These are phyloP conservation scores for Jasminum sambac DNA, from an alignment of 257 asterid species.

Conservation along the genomic window DNA sequence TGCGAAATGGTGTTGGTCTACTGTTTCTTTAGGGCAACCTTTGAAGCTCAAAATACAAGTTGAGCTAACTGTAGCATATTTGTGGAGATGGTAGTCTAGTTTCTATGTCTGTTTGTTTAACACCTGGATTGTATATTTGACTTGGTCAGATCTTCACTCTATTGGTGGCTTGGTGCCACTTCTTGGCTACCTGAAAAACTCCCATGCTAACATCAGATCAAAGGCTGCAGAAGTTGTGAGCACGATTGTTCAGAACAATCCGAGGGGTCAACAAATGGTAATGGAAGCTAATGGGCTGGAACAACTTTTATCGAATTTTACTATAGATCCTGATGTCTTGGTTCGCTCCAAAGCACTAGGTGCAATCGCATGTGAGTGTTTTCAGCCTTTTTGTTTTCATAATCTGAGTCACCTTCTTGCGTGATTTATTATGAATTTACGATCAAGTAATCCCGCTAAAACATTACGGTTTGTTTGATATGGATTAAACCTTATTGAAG, in stretches of 20 bases:
- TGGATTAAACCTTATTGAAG: too few relatives aligned
- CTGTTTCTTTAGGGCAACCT: not conserved
- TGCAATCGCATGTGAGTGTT: slow-evolving; percentile 77
- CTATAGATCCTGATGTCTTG: slow-evolving; percentile 74
- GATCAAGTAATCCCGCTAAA: not conserved
- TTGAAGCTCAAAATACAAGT: not conserved
- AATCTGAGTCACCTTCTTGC: not conserved
- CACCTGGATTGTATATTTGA: slow-evolving; percentile 6
- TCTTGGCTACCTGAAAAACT: slow-evolving; percentile 59
- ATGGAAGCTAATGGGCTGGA: slow-evolving; percentile 89
- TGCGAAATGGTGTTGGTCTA: not conserved
- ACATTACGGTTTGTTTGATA: too few relatives aligned
- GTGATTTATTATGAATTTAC: not conserved
- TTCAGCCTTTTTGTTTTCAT: not conserved
- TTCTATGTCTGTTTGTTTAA: not conserved
- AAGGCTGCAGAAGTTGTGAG: slow-evolving; percentile 94
- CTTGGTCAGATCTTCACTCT: slow-evolving; percentile 67
- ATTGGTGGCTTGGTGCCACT: slow-evolving; percentile 89
- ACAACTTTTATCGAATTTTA: slow-evolving; percentile 61
- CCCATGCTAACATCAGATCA: slow-evolving; percentile 80
- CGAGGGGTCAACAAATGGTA: slow-evolving; percentile 78
- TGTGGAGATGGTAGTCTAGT: not conserved
- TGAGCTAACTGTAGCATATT: not conserved
- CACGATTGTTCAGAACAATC: slow-evolving; percentile 93
- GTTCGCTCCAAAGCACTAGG: slow-evolving; percentile 84